Percentiles rank a stretch among this genome's conserved stretches.
Evolutionary conservation across 148 eudicot genomes (phyloP).

Genomic region (Mesembryanthemum crystallinum): DNA sequence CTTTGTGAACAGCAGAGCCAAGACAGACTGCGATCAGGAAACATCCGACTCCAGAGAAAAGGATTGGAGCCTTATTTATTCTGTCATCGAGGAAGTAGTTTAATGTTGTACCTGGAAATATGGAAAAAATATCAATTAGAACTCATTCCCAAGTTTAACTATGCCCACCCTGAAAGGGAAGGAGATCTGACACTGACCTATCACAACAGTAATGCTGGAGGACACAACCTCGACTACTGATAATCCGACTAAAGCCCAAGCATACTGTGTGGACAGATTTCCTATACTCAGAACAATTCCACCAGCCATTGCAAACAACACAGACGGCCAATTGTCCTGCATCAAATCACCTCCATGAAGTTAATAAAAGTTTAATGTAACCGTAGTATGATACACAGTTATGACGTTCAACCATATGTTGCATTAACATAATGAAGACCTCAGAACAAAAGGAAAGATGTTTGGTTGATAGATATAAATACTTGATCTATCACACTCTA

Average conservation of each 20-base stretch:
- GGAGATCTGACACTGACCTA: slow-evolving; percentile 42
- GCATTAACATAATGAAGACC: no score
- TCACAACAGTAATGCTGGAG: slow-evolving; percentile 78
- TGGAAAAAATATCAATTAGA: not conserved
- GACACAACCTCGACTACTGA: slow-evolving; percentile 70
- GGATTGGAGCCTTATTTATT: slow-evolving; percentile 80
- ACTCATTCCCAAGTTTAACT: not conserved
- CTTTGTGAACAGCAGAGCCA: slow-evolving; percentile 71
- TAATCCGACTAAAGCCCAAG: slow-evolving; percentile 81
- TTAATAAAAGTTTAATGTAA: not conserved
- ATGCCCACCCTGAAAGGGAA: not conserved
- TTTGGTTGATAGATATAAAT: no score
- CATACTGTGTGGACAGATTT: slow-evolving; percentile 72
- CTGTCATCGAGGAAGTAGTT: slow-evolving; percentile 80
- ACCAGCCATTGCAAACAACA: slow-evolving; percentile 80
- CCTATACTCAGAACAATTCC: slow-evolving; percentile 78
- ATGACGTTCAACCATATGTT: no score
- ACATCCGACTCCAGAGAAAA: slow-evolving; percentile 84
- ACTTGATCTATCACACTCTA: no score
- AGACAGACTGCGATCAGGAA: slow-evolving; percentile 75
- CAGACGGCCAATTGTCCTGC: slow-evolving; percentile 84
- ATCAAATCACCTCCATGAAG: not conserved
- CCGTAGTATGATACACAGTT: not conserved
- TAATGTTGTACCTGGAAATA: slow-evolving; percentile 63
- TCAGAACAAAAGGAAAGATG: no score